Evolutionary conservation across 2,329 filamentous ascomycete genomes (phyloP), one percentile per base, ranked within the genome.

Genomic region (Sporothrix pallida): DNA sequence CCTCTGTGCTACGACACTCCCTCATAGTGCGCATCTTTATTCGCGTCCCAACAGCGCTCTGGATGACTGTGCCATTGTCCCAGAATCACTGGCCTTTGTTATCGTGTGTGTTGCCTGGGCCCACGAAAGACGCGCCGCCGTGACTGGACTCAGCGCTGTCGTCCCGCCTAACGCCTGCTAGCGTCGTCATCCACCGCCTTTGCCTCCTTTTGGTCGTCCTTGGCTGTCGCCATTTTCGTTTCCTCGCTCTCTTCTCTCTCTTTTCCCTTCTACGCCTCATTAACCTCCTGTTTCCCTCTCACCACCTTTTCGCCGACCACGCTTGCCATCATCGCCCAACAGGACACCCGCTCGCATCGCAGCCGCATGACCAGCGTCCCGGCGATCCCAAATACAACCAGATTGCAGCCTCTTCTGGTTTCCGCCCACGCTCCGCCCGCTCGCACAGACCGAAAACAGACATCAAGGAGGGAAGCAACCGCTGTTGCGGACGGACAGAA

Each of bases 171-270:
- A 52, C 26, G 58, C 50, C 56, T 69, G 31, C 70, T 75, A 75
- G 74, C 72, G 74, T 74, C 69, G 72, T 75, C 74, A 75, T 75
- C 71, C 60, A 62, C 73, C 63, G 50, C 44, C 48, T 71, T 71
- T 73, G 71, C 72, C 48, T 73, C 71, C 60, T 73, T 54, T 71
- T 58, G 65, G 58, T 63, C 58, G 17, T 37, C 20, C 54, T 56
- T 70, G 26, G 56, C 50, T 37, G 62, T 72, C 71, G 50, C 62
- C 44, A 46, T 58, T 63, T 71, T 52, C 46, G 46, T 44, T 62
- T 52, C 65, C 23, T 67, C 31, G 69, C 31, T 67, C 31, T 42
- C 46, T 62, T 50, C 48, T 70, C 56, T 73, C 65, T 54, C n/a
- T 17, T 26, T 12, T 52, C 37, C 37, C 13, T 52, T n/a, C 3